Conservation (phyloP, 2,329 filamentous ascomycete genomes). For the Magnaporthales sp. region DNA sequence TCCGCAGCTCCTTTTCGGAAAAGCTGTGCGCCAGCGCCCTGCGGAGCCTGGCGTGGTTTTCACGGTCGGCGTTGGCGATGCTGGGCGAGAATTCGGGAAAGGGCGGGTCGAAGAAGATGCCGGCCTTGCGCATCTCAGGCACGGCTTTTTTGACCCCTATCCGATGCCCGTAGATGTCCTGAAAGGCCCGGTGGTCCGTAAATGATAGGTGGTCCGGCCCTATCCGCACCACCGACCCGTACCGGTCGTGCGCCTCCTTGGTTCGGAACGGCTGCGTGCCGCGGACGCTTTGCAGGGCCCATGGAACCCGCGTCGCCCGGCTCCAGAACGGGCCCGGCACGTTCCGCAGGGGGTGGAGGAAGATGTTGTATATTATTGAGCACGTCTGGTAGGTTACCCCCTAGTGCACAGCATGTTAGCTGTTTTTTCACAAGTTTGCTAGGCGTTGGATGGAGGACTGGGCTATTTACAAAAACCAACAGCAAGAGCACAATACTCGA, state of each 20-base stretch:
- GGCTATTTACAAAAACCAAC: too few species aligned
- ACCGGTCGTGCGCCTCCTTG: background rate
- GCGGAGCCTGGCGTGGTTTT: constrained; percentile 7
- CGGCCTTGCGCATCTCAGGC: background rate
- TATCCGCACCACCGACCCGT: constrained; percentile 6
- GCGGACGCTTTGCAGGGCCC: background rate
- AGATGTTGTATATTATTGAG: constrained; percentile 20
- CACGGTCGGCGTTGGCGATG: constrained; percentile 7
- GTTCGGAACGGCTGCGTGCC: background rate
- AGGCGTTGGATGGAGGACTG: too few species aligned
- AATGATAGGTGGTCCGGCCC: constrained; percentile 4
- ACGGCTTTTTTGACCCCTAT: background rate
- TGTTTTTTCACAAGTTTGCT: too few species aligned
- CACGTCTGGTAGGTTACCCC: too few species aligned
- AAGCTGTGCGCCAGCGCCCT: background rate
- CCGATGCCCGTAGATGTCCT: constrained; percentile 5
- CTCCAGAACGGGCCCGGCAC: constrained; percentile 22
- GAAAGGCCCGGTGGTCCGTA: background rate
- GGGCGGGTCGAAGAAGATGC: too few species aligned
- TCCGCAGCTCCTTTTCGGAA: background rate
- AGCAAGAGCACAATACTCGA: too few species aligned
- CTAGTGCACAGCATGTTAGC: too few species aligned
- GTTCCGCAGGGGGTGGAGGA: constrained; percentile 22
- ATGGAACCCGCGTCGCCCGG: constrained; percentile 13
- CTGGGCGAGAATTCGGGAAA: too few species aligned